Conservation (phyloP, 202 grass and related monocot genomes). For the Panicum hallii region DNA sequence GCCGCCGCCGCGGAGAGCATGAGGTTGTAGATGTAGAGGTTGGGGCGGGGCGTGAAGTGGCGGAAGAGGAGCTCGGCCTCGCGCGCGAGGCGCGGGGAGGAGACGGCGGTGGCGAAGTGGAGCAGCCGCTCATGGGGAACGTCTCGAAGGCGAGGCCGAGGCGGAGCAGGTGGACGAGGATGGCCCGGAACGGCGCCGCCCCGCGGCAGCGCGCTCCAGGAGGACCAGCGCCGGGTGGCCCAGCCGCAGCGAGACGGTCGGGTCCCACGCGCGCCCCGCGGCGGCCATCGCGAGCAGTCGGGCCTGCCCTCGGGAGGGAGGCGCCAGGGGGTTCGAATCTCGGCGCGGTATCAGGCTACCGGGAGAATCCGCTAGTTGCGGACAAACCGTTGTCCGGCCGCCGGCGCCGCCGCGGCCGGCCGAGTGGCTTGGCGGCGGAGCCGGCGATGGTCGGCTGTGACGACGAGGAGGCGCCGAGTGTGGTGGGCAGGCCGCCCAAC, state of each 20-base stretch:
- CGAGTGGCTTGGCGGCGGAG: slow-evolving; percentile 2
- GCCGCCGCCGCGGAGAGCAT: slow-evolving; percentile 49
- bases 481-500: not conserved
- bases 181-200: slow-evolving; percentile 44
- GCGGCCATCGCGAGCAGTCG: slow-evolving; percentile 17
- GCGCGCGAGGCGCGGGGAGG: slow-evolving; percentile 35
- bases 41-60: slow-evolving; percentile 60
- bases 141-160: slow-evolving; percentile 51
- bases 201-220: slow-evolving; percentile 55
- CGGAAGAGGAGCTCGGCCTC: slow-evolving; percentile 52
- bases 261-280: slow-evolving; percentile 50
- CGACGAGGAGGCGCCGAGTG: not conserved
- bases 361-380: not conserved
- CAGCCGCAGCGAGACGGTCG: slow-evolving; percentile 54
- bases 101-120: slow-evolving; percentile 51
- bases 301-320: not conserved
- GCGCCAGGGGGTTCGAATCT: not conserved
- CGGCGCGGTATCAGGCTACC: not conserved
- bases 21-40: slow-evolving; percentile 61
- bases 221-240: slow-evolving; percentile 57
- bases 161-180: slow-evolving; percentile 64
- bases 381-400: not conserved
- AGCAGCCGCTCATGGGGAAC: slow-evolving; percentile 70
- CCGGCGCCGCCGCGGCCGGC: slow-evolving; percentile 15
- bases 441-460: not conserved